Evolutionary conservation across 2,329 filamentous ascomycete species (phyloP), one percentile per base, ranked within the genome.

Genomic region (Fusarium ambrosium): DNA sequence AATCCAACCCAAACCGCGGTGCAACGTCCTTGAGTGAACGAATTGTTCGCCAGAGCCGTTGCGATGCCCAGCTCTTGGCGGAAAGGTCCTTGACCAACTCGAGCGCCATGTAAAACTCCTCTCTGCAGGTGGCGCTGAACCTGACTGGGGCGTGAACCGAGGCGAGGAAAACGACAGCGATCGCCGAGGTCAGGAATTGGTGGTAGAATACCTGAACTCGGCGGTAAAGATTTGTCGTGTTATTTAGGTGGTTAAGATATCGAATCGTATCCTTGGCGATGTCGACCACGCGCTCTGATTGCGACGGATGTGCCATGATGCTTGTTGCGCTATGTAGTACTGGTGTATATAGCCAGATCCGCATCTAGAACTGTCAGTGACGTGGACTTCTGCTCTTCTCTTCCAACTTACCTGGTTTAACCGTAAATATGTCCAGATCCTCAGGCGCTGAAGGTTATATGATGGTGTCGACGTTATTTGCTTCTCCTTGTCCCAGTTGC

Each of bases 261-360:
- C 89, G 89, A 69, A 95, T 93, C 2, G 93, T 95, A 76, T 95
- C 93, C 78, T 94, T 94, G 16, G 93, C 92, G 2, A 95, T 87
- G 69, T 93, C 91, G 34, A 95, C 92, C 0, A 91, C 93, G 0
- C 89, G 93, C 78, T 94, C 91, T 4, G 95, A 95, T 72, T 94
- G 92, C 6, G 86, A 84, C 61, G 92, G 88, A 79, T 97, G 93
- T 67, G 92, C 90, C 84, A 93, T 90, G 78, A 98, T 98, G 77
- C 92, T 95, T 14, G 91, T 93, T 4, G 94, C 91, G 20, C 93
- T 96, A 81, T 98, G 94, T 10, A 98, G 86, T 4, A 98, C 92
- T 0, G 95, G 95, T 0, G 95, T 94, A 81, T 97, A 95, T 32
- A 98, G 93, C 81, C 95, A 91, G 68, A 95, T 97, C 6, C 95